Conservation (phyloP, 176 grass and related monocot species). For the Alopecurus myosuroides region DNA sequence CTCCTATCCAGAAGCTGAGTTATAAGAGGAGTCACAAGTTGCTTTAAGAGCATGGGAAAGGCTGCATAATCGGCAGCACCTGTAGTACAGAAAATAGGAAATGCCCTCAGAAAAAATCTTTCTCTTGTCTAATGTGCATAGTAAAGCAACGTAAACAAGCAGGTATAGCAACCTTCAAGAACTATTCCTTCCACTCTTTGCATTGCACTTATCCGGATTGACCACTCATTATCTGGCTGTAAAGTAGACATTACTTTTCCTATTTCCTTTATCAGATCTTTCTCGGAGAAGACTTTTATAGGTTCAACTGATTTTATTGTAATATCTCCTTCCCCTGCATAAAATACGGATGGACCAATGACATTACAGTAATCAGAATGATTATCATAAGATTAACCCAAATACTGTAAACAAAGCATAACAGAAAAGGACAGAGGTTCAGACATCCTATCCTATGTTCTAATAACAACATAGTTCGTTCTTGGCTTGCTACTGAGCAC, state of each 20-base stretch:
- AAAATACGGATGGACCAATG: not conserved
- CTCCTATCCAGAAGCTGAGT: slow-evolving; percentile 81
- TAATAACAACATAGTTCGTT: not conserved
- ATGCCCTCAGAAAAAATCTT: not conserved
- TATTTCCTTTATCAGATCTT: slow-evolving; percentile 75
- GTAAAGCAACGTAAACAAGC: not conserved
- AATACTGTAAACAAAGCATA: not conserved
- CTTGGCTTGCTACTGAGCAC: not conserved
- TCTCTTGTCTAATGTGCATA: not conserved
- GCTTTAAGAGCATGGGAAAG: slow-evolving; percentile 70
- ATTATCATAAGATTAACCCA: not conserved
- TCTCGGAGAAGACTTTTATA: slow-evolving; percentile 89
- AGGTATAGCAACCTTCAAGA: slow-evolving; percentile 59
- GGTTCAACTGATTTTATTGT: slow-evolving; percentile 49
- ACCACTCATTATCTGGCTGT: slow-evolving; percentile 80
- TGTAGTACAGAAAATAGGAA: slow-evolving; percentile 26
- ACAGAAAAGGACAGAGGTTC: not conserved
- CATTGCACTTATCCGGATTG: slow-evolving; percentile 72
- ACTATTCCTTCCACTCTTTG: slow-evolving; percentile 88
- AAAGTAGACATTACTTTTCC: slow-evolving; percentile 55
- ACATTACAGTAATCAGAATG: slow-evolving; percentile 12
- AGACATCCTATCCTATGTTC: not conserved
- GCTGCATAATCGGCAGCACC: slow-evolving; percentile 71
- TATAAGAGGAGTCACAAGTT: slow-evolving; percentile 66
- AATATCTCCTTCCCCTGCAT: slow-evolving; percentile 59